These are phyloP conservation scores for Kwoniella botswanensis DNA, from an alignment of 768 basidiomycete genomes.

Conservation along the genomic window DNA sequence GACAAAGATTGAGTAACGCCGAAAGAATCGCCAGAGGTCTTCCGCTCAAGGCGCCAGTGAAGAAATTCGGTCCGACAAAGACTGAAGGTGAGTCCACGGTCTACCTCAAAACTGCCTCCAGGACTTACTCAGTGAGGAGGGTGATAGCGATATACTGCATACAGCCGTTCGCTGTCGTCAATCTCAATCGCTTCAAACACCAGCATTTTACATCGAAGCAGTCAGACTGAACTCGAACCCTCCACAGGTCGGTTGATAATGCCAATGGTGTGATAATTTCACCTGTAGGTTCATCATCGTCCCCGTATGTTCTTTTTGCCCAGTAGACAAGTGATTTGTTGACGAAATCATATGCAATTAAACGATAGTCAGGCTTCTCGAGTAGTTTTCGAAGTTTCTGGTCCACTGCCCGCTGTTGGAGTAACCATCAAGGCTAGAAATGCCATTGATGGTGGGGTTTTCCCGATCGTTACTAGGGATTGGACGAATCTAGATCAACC, in stretches of 20 bases:
- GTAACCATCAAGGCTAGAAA: conserved; percentile 10
- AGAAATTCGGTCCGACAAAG: neutral
- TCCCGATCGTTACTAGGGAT: conserved; percentile 4
- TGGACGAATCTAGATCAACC: conserved; percentile 1
- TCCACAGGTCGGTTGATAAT: neutral
- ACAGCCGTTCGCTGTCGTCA: conserved; percentile 1
- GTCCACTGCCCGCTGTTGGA: neutral
- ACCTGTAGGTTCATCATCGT: neutral
- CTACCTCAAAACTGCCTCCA: no score
- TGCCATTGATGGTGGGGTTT: neutral
- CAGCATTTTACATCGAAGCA: neutral
- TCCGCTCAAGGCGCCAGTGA: conserved; percentile 11
- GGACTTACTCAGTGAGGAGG: neutral
- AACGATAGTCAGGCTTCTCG: neutral
- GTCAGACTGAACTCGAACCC: neutral
- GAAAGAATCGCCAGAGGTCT: conserved; percentile 10
- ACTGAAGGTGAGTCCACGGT: conserved; percentile 1
- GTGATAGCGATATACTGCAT: neutral
- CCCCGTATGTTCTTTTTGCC: no score
- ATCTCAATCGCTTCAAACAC: neutral
- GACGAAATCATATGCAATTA: neutral
- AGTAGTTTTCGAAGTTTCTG: neutral
- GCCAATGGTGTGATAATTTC: neutral
- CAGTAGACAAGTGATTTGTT: no score
- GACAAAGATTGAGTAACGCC: neutral